Base-by-base conservation (phyloP, 768 basidiomycete species). In the Kwoniella europaea region DNA sequence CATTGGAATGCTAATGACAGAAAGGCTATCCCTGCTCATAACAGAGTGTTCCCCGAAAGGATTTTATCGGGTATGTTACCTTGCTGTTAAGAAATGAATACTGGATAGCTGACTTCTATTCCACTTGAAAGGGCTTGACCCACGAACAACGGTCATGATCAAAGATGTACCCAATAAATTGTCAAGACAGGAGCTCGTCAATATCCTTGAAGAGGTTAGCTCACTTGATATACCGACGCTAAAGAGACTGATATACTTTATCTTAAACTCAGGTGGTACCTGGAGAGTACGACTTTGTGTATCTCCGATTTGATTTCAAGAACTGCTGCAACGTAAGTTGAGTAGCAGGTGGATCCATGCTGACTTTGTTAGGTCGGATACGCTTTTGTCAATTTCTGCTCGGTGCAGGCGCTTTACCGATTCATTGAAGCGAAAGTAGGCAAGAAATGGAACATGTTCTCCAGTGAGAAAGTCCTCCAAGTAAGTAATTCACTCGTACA, bases 101-200 rank as follows among this genome's bases (percentile, higher is more conserved):
- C 35, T 35, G 35, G 35, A 35, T 35, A 35, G 35, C 35, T 35
- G 35, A 35, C 35, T 35, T 35, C 35, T 50, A n/a, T 24, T 57
- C 55, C 15, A 13, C 7, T 52, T 13, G 15, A 27, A 67, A 82
- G 81, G 81, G 0, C 65, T 72, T 16, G 82, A 83, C 53, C 46
- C 50, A 15, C 74, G 82, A 24, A 83, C 82, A 0, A 79, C 82
- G 0, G 77, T 83, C 35, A 83, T 83, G 82, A 71, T 83, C 70
- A 83, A 83, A 63, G 82, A 83, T 59, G 80, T 83, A 4, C 82
- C 82, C 3, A 83, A 83, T 75, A 82, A 82, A 60, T 73, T 83
- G 1, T 74, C 81, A 12, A 76, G 82, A 29, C 52, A 81, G 35
- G 78, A 81, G 67, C 76, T 83, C 4, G 72, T 82, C 57, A 69